Evolutionary conservation across 441 rosid species (phyloP).

Genomic region (Omphalea diandra): DNA sequence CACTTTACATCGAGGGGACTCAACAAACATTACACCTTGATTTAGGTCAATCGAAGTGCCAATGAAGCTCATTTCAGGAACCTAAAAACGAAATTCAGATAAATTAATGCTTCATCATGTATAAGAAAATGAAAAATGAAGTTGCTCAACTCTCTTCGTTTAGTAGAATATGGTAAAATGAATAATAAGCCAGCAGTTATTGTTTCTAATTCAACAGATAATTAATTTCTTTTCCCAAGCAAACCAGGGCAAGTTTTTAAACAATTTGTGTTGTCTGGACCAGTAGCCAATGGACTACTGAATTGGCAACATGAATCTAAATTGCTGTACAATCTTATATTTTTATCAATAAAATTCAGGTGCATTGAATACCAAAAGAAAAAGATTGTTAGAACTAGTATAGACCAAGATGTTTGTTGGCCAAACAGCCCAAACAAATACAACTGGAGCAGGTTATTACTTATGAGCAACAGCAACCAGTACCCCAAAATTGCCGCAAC

Average conservation of each 20-base stretch:
- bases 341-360: no score
- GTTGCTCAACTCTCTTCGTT: background rate
- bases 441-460: background rate
- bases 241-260: background rate
- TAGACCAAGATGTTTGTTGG: background rate
- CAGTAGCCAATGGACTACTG: background rate
- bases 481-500: no score
- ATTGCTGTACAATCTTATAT: no score
- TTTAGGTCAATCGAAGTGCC: constrained; percentile 64
- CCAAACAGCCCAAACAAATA: background rate
- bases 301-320: background rate
- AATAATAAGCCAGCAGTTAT: no score
- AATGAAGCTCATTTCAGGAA: constrained; percentile 82
- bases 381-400: background rate
- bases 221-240: background rate
- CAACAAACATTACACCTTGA: constrained; percentile 51
- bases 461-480: no score
- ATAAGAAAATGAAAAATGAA: background rate
- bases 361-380: no score
- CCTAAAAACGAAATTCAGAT: constrained; percentile 43
- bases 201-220: background rate
- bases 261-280: background rate
- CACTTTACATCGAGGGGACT: constrained; percentile 58
- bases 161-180: background rate
- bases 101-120: constrained; percentile 12